Base-by-base conservation (phyloP, 495 filamentous ascomycete species). In the Hyaloscypha bicolor region DNA sequence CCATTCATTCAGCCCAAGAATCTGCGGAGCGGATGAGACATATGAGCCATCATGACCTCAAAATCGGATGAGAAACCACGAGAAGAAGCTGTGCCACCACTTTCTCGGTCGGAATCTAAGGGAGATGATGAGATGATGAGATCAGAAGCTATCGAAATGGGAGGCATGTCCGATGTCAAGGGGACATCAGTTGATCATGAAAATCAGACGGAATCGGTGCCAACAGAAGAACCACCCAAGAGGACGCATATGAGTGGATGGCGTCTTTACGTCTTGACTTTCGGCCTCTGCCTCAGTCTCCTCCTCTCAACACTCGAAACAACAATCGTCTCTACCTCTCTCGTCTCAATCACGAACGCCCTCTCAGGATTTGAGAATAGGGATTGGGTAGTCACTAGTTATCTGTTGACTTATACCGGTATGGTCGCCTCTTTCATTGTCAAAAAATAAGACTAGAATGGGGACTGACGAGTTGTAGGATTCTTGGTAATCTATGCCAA, bases 361-460 rank as follows among this genome's bases (percentile, higher is more conserved):
- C 67, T 89, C 6, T 48, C 79, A 16, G 80, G 80, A 16, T 87
- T 87, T 56, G 71, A 77, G 30, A 73, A 82, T 56, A 72, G 75
- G 32, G 79, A 77, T 60, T 88, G 85, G 86, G 76, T 89, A 12
- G 77, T 88, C 22, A 85, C 82, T 6, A 75, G 76, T 9, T 89
- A 88, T 67, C 68, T 88, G 16, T 68, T 87, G 42, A 87, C 82
- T 1, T 86, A 87, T 57, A 82, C 83, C 39, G 84, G 85, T 81
- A 73, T 85, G 75, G 37, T 9, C 14, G 4, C 21, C 31, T 32
- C 32, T 60, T 32, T 53, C 30, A 6, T 6, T 11, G 16, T 53
- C 30, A 37, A n/a, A 29, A 8, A 37, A 8, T 37, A 12, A 12
- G 35, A 37, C 35, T 62, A 9, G 35, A 21, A 30, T 11, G 14